Conservation (phyloP, 768 basidiomycete genomes). For the Lentinula edodes region DNA sequence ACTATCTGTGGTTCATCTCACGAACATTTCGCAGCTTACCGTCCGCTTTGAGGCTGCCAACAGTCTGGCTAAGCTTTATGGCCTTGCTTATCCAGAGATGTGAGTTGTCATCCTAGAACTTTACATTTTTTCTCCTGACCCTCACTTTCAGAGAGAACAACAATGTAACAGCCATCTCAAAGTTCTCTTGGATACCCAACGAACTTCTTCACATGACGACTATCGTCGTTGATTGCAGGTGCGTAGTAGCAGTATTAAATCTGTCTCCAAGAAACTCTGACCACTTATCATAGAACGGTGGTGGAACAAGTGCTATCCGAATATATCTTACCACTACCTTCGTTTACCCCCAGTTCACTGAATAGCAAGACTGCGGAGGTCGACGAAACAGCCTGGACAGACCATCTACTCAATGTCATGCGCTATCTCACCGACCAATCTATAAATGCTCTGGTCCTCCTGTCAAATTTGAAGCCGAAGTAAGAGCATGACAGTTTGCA, state of each 20-base stretch:
- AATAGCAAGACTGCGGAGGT: constrained; percentile 36
- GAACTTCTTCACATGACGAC: constrained; percentile 54
- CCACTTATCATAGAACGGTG: constrained; percentile 32
- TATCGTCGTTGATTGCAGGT: constrained; percentile 57
- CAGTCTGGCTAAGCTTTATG: constrained; percentile 73
- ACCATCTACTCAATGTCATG: constrained; percentile 72
- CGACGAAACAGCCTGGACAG: constrained; percentile 84
- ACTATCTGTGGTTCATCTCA: background rate
- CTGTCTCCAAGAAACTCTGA: background rate
- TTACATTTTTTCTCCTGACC: constrained; percentile 2
- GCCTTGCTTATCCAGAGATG: constrained; percentile 86
- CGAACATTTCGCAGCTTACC: constrained; percentile 27
- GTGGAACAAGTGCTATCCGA: constrained; percentile 67
- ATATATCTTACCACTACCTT: constrained; percentile 79
- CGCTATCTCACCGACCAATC: constrained; percentile 57
- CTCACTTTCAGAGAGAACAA: constrained; percentile 61
- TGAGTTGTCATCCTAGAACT: constrained; percentile 32
- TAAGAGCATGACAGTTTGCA: constrained; percentile 19
- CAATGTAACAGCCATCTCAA: constrained; percentile 61
- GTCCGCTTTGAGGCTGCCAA: constrained; percentile 76
- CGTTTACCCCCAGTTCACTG: constrained; percentile 20
- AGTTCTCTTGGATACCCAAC: constrained; percentile 93
- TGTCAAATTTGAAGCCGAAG: constrained; percentile 63
- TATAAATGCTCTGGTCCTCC: constrained; percentile 47
- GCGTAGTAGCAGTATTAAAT: constrained; percentile 9